Base-by-base conservation (phyloP, 2,329 filamentous ascomycete genomes). In the Aspergillus sergii region DNA sequence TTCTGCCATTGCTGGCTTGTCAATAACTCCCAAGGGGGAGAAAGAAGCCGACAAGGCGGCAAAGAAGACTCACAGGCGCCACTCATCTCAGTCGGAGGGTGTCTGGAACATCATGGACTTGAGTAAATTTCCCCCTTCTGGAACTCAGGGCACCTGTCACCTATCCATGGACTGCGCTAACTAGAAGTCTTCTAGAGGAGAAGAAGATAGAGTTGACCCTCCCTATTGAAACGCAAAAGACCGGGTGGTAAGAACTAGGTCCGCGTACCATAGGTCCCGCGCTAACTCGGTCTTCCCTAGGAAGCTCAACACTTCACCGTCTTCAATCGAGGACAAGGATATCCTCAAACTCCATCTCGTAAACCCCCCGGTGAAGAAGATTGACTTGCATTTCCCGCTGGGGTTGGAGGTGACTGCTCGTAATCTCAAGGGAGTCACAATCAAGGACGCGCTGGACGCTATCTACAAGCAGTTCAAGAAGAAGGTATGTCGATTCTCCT, bases 401-500 rank as follows among this genome's bases (percentile, higher is more conserved):
- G 94, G 94, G 58, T 86, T 95, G 61, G 89, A 94, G 75, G 91
- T 97, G 69, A 92, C 91, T 36, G 94, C 93, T 75, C 88, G 94
- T 75, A 98, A 97, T 81, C 83, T 94, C 72, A 94, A 94, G 80
- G 94, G 94, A 61, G 93, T 98, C 70, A 98, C 94, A 62, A 94
- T 98, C 85, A 97, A 97, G 85, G 94, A 98, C 80, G 93, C 93
- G 63, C 78, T 97, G 78, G 94, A 97, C 79, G 94, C 93, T 73
- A 97, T 98, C 81, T 85, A 97, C 86, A 97, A 97, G 85, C 88
- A 91, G 72, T 96, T 92, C 85, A 96, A 96, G 87, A 97, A 97
- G 88, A 91, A 94, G 87, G 94, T 94, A 81, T 72, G 88, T 79
- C 12, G 21, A 30, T 23, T 51, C 5, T 50, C 51, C 6, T 21